These are phyloP conservation scores for Moricandia arvensis DNA, from an alignment of 345 rosid genomes.

Conservation along the genomic window DNA sequence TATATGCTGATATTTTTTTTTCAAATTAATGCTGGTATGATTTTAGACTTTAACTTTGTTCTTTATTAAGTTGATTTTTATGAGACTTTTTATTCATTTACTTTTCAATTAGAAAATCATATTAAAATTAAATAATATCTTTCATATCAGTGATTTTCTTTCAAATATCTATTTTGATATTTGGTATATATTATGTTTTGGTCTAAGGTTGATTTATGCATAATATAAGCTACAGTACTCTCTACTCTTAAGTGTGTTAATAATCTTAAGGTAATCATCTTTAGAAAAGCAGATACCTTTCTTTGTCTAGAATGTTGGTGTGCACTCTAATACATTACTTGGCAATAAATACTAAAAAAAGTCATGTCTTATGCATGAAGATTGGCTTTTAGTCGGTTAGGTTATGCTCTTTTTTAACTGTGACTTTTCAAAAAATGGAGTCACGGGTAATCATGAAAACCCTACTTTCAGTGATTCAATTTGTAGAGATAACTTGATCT, in stretches of 20 bases:
- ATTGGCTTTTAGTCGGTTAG: slow-evolving; percentile 35
- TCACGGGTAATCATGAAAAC: slow-evolving; percentile 40
- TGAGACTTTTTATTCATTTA: too few relatives aligned
- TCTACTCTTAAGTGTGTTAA: neutral
- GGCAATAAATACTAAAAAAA: slow-evolving; percentile 32
- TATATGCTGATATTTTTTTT: neutral
- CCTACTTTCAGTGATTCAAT: neutral
- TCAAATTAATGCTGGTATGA: neutral
- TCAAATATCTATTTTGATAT: neutral
- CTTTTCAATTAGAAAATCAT: neutral
- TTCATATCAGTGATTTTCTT: neutral
- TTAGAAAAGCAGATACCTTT: slow-evolving; percentile 28
- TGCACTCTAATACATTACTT: slow-evolving; percentile 15
- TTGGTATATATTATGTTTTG: neutral
- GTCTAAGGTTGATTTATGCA: neutral
- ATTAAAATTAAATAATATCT: neutral
- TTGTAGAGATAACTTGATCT: slow-evolving; percentile 1
- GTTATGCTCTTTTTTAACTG: slow-evolving; percentile 23
- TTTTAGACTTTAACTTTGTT: neutral
- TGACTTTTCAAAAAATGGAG: slow-evolving; percentile 19
- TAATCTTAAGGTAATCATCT: slow-evolving; percentile 1
- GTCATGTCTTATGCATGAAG: slow-evolving; percentile 42
- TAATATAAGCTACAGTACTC: neutral
- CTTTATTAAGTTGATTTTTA: neutral
- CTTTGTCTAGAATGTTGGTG: slow-evolving; percentile 33